Evolutionary conservation across 176 grass and related monocot genomes (phyloP), one percentile per base, ranked within the genome.

Genomic region (Eleusine coracana): DNA sequence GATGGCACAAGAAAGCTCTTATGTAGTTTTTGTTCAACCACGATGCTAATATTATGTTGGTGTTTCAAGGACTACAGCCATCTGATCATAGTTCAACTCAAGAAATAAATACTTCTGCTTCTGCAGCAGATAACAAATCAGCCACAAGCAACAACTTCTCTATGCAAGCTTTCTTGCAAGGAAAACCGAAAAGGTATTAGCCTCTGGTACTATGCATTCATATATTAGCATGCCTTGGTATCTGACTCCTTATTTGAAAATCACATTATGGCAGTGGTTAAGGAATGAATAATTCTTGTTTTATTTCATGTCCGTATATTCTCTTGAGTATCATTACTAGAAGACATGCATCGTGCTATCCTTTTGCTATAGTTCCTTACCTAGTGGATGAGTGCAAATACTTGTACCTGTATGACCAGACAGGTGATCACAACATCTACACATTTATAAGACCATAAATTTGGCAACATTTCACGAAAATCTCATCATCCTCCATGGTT

Each of bases 131-230:
- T 76, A 59, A 64, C 11, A 67, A 80, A 69, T 81, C 83, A 66
- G 63, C 20, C 18, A 66, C 77, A 10, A 48, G 8, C 72, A 73
- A 10, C 25, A 76, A 58, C 84, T 81, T 88, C 42, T 91, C 89
- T 18, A 87, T 73, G 64, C 92, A 94, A 77, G 79, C 92, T 81
- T 72, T 89, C 68, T 82, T 94, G 75, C 81, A 90, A 86, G 92
- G 92, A 90, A 94, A 85, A 85, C 92, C 92, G 50, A 83, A 70
- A 77, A 92, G 82, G 93, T 95, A 88, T 65, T 68, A 83, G 50
- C 56, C 66, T 66, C 75, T 77, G 41, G 66, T 69, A 68, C 11
- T 14, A 39, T 72, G 40, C 66, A 65, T 50, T 86, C 65, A 21
- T 70, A 56, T 74, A 71, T 38, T 34, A 44, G 56, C 48, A 69